These are phyloP conservation scores for Yamadazyma membranifaciens DNA, from an alignment of 1,139 yeast species.

Conservation along the genomic window DNA sequence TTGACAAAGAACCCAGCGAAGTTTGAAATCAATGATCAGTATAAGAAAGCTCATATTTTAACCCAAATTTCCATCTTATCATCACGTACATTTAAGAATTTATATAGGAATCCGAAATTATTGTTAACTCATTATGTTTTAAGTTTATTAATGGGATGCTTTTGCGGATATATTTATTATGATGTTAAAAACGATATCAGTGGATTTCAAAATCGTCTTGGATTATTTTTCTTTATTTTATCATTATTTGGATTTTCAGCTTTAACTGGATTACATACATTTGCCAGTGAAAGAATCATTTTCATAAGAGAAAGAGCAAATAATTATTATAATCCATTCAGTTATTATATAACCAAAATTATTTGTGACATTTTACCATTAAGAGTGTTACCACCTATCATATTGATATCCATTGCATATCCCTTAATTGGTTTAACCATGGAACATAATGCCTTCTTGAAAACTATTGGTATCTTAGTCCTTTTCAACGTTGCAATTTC, in stretches of 20 bases:
- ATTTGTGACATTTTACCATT: constrained; percentile 87
- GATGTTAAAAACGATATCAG: constrained; percentile 83
- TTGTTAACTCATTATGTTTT: constrained; percentile 79
- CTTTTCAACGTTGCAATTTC: constrained; percentile 86
- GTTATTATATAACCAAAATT: constrained; percentile 83
- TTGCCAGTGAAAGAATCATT: constrained; percentile 82
- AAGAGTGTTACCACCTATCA: constrained; percentile 84
- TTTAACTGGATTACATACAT: constrained; percentile 84
- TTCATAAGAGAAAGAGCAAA: constrained; percentile 92
- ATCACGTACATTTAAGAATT: constrained; percentile 85
- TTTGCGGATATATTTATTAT: constrained; percentile 85
- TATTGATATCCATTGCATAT: constrained; percentile 80
- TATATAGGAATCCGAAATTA: constrained; percentile 87
- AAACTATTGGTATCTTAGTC: constrained; percentile 66
- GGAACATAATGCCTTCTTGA: constrained; percentile 74
- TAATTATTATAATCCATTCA: constrained; percentile 83
- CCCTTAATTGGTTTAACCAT: constrained; percentile 87
- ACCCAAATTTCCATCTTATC: constrained; percentile 70
- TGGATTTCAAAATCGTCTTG: constrained; percentile 94
- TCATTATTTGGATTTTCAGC: constrained; percentile 94
- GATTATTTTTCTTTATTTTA: constrained; percentile 83
- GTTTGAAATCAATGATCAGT: constrained; percentile 36
- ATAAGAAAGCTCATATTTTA: constrained; percentile 53
- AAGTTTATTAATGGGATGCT: constrained; percentile 71
- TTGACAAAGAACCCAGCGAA: constrained; percentile 29